Percentiles rank a stretch among this genome's conserved stretches.
These are phyloP conservation scores for Myxozyma kluyveri DNA, from an alignment of 805 yeast species.

Conservation along the genomic window DNA sequence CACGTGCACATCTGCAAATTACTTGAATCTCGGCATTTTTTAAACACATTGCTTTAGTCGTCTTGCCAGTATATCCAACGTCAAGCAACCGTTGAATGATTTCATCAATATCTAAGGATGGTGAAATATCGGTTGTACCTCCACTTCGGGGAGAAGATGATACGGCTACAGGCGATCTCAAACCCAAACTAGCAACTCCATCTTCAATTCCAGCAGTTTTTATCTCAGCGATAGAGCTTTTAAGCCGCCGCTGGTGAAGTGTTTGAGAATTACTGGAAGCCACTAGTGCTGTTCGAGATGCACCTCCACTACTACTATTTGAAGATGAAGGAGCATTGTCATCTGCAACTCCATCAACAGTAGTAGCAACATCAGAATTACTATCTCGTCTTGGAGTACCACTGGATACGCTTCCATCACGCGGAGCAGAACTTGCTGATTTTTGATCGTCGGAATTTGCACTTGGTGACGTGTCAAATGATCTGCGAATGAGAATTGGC, in stretches of 20 bases:
- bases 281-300: not conserved
- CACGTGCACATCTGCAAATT: constrained; percentile 84
- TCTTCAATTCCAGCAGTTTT: constrained; percentile 4
- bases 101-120: constrained; percentile 67
- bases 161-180: constrained; percentile 1
- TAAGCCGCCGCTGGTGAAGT: constrained; percentile 6
- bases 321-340: not conserved
- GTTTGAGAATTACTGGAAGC: not conserved
- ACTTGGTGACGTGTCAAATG: constrained; percentile 12
- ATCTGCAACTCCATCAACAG: not conserved
- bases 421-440: not conserved
- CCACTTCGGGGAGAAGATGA: constrained; percentile 4
- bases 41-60: constrained; percentile 83
- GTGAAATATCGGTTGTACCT: constrained; percentile 4
- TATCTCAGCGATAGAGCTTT: constrained; percentile 3
- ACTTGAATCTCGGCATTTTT: constrained; percentile 85
- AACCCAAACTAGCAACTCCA: not conserved
- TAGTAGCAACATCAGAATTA: not conserved
- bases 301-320: not conserved
- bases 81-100: constrained; percentile 86
- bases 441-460: not conserved
- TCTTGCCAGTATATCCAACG: constrained; percentile 93
- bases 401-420: not conserved
- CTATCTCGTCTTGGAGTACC: not conserved
- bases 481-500: constrained; percentile 58